These are phyloP conservation scores for Cladobotryum mycophilum DNA, from an alignment of 2,329 filamentous ascomycete species.

Conservation along the genomic window DNA sequence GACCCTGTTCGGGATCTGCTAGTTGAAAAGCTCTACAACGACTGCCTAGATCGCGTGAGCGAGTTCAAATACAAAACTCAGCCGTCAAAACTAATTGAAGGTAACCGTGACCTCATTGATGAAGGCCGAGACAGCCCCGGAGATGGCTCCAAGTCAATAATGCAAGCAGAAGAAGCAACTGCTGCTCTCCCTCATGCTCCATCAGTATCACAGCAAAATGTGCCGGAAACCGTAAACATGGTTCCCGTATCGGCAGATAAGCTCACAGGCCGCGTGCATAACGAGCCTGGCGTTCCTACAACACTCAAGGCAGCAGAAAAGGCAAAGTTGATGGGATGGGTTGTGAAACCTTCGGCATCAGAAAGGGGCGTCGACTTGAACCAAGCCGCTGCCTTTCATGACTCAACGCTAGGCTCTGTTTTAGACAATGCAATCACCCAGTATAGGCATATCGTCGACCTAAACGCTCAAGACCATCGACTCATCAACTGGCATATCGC, in stretches of 20 bases:
- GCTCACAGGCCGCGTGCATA: constrained; percentile 66
- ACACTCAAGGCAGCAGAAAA: constrained; percentile 70
- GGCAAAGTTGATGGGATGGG: constrained; percentile 77
- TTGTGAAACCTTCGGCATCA: constrained; percentile 56
- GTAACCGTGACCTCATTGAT: constrained; percentile 75
- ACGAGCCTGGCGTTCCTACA: constrained; percentile 61
- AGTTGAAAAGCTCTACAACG: constrained; percentile 89
- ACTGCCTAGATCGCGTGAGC: constrained; percentile 86
- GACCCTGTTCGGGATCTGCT: constrained; percentile 71
- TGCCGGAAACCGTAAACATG: constrained; percentile 48
- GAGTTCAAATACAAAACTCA: constrained; percentile 77
- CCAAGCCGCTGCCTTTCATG: constrained; percentile 52
- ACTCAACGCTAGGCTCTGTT: constrained; percentile 79
- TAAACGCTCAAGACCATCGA: constrained; percentile 80
- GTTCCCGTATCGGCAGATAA: constrained; percentile 61
- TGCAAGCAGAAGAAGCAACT: constrained; percentile 63
- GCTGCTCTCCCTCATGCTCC: constrained; percentile 52
- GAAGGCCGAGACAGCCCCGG: constrained; percentile 71
- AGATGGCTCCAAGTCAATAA: constrained; percentile 64
- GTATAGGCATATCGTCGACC: constrained; percentile 74
- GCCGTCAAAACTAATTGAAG: constrained; percentile 66
- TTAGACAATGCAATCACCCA: constrained; percentile 88
- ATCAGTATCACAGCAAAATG: constrained; percentile 48
- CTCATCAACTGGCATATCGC: constrained; percentile 97
- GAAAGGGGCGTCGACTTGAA: constrained; percentile 64